Evolutionary conservation across 306 rosid species (phyloP).

Genomic region (Fagus sylvatica): DNA sequence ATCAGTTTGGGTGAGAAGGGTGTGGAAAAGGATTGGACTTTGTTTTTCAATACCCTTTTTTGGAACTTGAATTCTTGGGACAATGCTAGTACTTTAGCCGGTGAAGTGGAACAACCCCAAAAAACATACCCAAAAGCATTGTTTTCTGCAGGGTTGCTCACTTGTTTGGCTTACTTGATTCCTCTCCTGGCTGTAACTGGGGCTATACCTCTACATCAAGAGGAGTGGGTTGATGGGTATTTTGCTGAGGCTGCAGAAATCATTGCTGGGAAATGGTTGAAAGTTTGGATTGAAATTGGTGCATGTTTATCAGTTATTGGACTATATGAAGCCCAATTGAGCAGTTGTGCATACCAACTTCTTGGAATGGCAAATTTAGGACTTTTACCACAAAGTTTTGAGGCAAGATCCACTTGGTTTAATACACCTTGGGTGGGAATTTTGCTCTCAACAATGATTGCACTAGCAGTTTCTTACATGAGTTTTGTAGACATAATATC

Average conservation of each 20-base stretch:
- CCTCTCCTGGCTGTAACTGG: constrained; percentile 59
- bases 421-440: constrained; percentile 88
- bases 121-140: constrained; percentile 47
- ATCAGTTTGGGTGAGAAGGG: constrained; percentile 48
- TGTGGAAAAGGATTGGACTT: constrained; percentile 43
- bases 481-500: constrained; percentile 60
- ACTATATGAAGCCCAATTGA: constrained; percentile 69
- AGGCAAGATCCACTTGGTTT: constrained; percentile 56
- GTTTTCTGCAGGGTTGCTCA: constrained; percentile 39
- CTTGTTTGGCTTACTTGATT: constrained; percentile 50
- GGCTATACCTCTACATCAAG: constrained; percentile 42
- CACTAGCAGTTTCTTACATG: constrained; percentile 43
- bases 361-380: constrained; percentile 83
- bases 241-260: constrained; percentile 58
- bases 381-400: constrained; percentile 52
- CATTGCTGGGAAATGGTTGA: constrained; percentile 75
- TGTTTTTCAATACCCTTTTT: constrained; percentile 55
- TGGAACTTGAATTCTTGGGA: constrained; percentile 72
- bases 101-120: constrained; percentile 58
- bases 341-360: constrained; percentile 73
- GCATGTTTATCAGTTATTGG: constrained; percentile 67
- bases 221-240: constrained; percentile 50
- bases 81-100: constrained; percentile 57
- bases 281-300: constrained; percentile 72
- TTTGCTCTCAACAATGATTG: constrained; percentile 53